Base-by-base conservation (phyloP, 2,329 filamentous ascomycete genomes). In the Fusarium marasasianum region DNA sequence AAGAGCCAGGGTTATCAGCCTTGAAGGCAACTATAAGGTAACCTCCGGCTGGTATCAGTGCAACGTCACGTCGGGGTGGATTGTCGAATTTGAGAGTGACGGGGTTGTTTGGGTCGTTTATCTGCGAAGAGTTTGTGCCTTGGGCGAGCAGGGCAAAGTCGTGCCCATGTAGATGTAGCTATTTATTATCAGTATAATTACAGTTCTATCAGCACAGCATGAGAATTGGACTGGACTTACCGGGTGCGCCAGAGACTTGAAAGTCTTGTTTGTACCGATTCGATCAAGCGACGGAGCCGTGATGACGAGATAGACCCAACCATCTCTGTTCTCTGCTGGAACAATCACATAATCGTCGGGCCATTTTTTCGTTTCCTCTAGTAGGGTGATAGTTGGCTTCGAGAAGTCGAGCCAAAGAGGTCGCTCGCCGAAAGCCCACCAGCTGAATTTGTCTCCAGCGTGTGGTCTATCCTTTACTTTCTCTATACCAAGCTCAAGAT, bases 331-430 rank as follows among this genome's bases (percentile, higher is more conserved):
- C 1, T 47, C 50, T 18, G 38, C 62, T 20, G 43, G 56, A 13
- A 74, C 66, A 13, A 66, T 56, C 1, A 69, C 57, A 17, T 61
- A 61, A 12, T 61, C 47, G 7, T 12, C 37, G 6, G 57, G 47
- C 47, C 57, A 55, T 55, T 29, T 22, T n/a, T 55, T 41, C 18
- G 22, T 55, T 4, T 26, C 50, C 8, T 55, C 57, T 26, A 61
- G 29, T 11, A 41, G 24, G 14, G 37, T 55, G 18, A 74, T 73
- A 3, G 71, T 71, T 1, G 71, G 71, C 0, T 74, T 45, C 0
- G 71, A 63, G 26, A 74, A 74, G 37, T 73, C 53, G 5, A 74
- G 24, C 71, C 71, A 73, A 12, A 74, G 43, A 29, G 71, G 71
- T 9, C 67, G 65, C 13, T 58, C 44, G 9, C 64, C 64, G 3